Percentiles rank a stretch among this genome's conserved stretches.
These are phyloP conservation scores for Claviceps sorghi DNA, from an alignment of 2,329 filamentous ascomycete genomes.

Conservation along the genomic window DNA sequence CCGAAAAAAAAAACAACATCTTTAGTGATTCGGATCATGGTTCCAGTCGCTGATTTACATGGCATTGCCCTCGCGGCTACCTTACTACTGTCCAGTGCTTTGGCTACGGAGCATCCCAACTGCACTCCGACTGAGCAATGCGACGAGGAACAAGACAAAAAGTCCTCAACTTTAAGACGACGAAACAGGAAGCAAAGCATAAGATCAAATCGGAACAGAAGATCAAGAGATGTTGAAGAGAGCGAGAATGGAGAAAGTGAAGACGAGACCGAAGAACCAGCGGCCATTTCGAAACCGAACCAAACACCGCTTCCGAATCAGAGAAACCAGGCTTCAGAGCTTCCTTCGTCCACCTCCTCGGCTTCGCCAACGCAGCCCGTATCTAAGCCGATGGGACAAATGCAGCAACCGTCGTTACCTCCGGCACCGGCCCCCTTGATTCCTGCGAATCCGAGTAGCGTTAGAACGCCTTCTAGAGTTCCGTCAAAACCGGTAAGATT, in stretches of 20 bases:
- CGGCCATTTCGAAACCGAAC: not conserved
- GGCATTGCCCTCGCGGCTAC: not conserved
- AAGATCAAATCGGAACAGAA: not conserved
- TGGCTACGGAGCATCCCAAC: conserved; percentile 1
- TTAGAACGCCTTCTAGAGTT: not conserved
- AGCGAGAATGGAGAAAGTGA: not conserved
- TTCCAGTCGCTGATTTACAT: not conserved
- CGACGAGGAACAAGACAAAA: not conserved
- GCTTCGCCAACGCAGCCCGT: not conserved
- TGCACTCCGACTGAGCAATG: not conserved
- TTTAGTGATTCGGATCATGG: not conserved
- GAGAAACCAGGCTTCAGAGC: not conserved
- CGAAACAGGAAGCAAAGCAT: not conserved
- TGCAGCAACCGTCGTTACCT: not conserved
- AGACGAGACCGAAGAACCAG: not conserved
- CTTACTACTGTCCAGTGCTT: not conserved
- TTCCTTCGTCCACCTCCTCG: not conserved
- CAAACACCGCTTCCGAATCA: not conserved
- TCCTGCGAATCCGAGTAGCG: not conserved
- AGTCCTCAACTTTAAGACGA: not conserved
- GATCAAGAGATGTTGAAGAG: not conserved
- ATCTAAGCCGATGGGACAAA: not conserved
- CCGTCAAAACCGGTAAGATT: not conserved
- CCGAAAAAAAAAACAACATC: no score
- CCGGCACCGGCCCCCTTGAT: not conserved